These are phyloP conservation scores for Cajanus cajan DNA, from an alignment of 306 rosid genomes.

Conservation along the genomic window DNA sequence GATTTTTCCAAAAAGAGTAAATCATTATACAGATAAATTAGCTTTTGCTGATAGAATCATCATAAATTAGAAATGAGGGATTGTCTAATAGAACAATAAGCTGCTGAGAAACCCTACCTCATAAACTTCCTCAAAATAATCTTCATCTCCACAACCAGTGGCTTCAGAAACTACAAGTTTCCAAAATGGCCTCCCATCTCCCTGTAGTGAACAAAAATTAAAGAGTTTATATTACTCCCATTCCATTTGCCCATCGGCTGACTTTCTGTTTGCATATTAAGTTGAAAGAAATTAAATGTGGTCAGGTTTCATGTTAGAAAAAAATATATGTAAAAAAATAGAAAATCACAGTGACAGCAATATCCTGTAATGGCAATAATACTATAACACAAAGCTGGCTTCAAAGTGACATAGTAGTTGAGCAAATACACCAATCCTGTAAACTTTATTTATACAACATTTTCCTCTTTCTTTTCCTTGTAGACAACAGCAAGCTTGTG, in stretches of 20 bases:
- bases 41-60: neutral
- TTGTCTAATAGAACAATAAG: neutral
- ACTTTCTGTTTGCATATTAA: neutral
- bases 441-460: neutral
- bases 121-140: constrained; percentile 86
- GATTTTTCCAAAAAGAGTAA: neutral
- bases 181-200: constrained; percentile 99
- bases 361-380: neutral
- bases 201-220: constrained; percentile 46
- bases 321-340: neutral
- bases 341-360: constrained; percentile 14
- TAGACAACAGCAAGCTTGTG: neutral
- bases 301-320: neutral
- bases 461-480: neutral
- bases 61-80: constrained; percentile 8
- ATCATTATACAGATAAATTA: neutral
- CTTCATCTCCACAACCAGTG: constrained; percentile 72
- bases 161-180: constrained; percentile 91
- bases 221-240: constrained; percentile 6
- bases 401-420: constrained; percentile 16
- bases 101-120: constrained; percentile 51
- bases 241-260: neutral
- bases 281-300: constrained; percentile 14
- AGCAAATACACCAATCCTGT: neutral
- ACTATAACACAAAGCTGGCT: constrained; percentile 14